A percentile compares a stretch with the other conserved stretches of the same genome.
These are phyloP conservation scores for Plasmodium coatneyi DNA, from an alignment of 169 alveolate genomes.

Conservation along the genomic window DNA sequence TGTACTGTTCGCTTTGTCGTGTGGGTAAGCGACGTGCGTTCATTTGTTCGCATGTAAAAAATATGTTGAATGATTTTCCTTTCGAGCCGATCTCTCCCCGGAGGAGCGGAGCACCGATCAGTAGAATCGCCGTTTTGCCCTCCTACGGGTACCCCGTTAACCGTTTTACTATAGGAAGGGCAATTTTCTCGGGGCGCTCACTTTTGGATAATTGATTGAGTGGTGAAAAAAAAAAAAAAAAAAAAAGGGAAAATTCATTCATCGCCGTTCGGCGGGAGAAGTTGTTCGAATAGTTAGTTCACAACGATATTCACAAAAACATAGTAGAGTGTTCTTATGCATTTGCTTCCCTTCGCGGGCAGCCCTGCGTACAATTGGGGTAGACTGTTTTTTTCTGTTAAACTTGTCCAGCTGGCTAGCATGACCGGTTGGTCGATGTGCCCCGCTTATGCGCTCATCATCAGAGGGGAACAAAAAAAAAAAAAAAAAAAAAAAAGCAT, in stretches of 20 bases:
- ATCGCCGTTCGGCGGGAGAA: not conserved
- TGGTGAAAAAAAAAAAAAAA: not conserved
- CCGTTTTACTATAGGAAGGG: not conserved
- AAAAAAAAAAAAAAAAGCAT: too few relatives aligned
- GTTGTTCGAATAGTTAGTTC: not conserved
- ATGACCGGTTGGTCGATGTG: not conserved
- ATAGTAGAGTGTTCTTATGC: not conserved
- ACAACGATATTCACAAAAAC: not conserved
- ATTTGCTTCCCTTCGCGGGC: not conserved
- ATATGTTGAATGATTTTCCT: not conserved
- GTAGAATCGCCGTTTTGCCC: not conserved
- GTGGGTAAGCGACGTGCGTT: not conserved
- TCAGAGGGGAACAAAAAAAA: not conserved
- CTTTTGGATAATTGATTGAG: not conserved
- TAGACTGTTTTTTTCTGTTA: not conserved
- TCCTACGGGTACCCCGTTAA: not conserved
- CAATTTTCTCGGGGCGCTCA: not conserved
- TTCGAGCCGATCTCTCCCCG: not conserved
- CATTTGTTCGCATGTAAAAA: not conserved
- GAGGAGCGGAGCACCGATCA: not conserved
- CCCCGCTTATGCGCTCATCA: not conserved
- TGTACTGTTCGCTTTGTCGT: not conserved
- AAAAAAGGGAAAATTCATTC: not conserved
- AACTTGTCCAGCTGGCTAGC: not conserved
- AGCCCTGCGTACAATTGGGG: not conserved